A percentile compares a stretch with the other conserved stretches of the same genome.
Evolutionary conservation across 2,329 filamentous ascomycete species (phyloP).

Genomic region (Beauveria caledonica): DNA sequence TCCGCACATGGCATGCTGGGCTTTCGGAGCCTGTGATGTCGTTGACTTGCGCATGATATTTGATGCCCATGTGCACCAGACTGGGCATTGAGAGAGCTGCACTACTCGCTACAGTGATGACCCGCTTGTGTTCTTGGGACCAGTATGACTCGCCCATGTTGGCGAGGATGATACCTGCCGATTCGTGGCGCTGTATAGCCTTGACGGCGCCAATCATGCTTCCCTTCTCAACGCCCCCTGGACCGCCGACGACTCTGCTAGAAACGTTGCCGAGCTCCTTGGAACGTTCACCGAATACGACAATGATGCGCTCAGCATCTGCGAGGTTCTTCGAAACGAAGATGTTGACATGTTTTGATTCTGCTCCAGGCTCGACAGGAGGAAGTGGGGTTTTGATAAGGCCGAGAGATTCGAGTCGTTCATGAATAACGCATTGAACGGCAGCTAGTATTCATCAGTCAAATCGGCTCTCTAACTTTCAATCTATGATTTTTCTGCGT

Average conservation of each 20-base stretch:
- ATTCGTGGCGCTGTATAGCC: constrained; percentile 30
- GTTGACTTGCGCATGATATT: constrained; percentile 49
- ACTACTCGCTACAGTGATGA: constrained; percentile 53
- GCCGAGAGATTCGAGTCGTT: constrained; percentile 53
- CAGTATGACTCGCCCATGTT: constrained; percentile 74
- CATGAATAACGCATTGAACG: constrained; percentile 49
- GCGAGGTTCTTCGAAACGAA: constrained; percentile 47
- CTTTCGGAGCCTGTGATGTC: constrained; percentile 51
- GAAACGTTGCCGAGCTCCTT: constrained; percentile 72
- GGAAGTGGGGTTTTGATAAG: constrained; percentile 57
- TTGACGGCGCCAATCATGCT: constrained; percentile 57
- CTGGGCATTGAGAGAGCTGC: constrained; percentile 51
- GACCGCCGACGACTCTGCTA: constrained; percentile 55
- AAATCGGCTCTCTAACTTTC: neutral
- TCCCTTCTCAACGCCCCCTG: constrained; percentile 61
- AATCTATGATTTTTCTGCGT: constrained; percentile 17
- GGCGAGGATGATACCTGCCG: constrained; percentile 58
- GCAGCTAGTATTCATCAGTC: constrained; percentile 40
- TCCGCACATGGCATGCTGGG: constrained; percentile 53
- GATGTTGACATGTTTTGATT: constrained; percentile 55
- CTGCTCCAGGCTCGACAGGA: constrained; percentile 22
- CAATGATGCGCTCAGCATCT: constrained; percentile 53
- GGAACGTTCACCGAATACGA: constrained; percentile 63
- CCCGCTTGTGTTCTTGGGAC: constrained; percentile 55
- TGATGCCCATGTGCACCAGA: constrained; percentile 48